Base-by-base conservation (phyloP, 2,329 filamentous ascomycete species). In the Hymenoscyphus repandus region DNA sequence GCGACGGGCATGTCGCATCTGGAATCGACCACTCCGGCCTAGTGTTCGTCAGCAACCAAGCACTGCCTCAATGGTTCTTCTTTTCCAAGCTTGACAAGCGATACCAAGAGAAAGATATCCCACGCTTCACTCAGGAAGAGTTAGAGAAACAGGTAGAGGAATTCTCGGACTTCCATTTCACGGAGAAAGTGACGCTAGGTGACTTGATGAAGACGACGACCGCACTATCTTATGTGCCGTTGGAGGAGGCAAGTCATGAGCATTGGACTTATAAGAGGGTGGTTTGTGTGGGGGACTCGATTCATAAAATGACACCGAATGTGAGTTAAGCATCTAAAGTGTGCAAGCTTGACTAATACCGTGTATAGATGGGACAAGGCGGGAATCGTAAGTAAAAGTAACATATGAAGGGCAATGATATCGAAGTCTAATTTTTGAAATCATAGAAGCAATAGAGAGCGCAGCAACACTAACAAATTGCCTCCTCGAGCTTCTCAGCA, bases 401-500 rank as follows among this genome's bases (percentile, higher is more conserved):
- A n/a, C n/a, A n/a, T n/a, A n/a, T n/a, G n/a, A n/a, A n/a, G n/a
- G n/a, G n/a, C n/a, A n/a, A n/a, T n/a, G n/a, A n/a, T n/a, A n/a
- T n/a, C n/a, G n/a, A n/a, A n/a, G n/a, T n/a, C 17, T 4, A 34
- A 36, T 17, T 32, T 7, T 20, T 15, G 15, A 18, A 7, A 22
- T 7, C 11, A 30, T 32, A 46, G 44, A 58, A 49, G 69, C 69
- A 1, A 70, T 72, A 13, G 70, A 73, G 54, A 64, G 64, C 46
- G 69, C 65, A 2, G 69, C 69, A 5, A 58, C 59, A 9, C 55
- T 71, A 3, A 62, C 67, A 10, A 69, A 69, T 33, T 54, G 59
- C 10, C 53, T 71, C 22, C 5, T 45, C 10, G 40, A 51, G 3
- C 41, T 52, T 10, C 31, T 54, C 6, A 27, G 7, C 6, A 34